Evolutionary conservation across 345 rosid genomes (phyloP).

Genomic region (Odontarrhena argentea): DNA sequence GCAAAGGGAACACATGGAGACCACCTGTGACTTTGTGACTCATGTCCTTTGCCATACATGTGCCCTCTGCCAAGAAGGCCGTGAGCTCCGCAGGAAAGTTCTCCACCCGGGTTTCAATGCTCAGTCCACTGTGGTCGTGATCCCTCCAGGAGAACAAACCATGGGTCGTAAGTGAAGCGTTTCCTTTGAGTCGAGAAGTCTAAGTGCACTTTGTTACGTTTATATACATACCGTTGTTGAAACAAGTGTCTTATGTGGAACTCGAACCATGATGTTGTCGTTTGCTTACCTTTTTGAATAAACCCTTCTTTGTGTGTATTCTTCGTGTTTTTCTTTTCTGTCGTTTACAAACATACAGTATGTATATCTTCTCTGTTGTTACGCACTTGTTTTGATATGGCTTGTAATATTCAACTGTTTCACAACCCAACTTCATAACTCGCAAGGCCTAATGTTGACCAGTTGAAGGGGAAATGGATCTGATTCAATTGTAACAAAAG

Average conservation of each 20-base stretch:
- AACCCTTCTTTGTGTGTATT: slow-evolving; percentile 3
- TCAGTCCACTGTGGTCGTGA: slow-evolving; percentile 66
- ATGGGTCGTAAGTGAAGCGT: slow-evolving; percentile 61
- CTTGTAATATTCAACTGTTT: not conserved
- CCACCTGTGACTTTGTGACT: slow-evolving; percentile 71
- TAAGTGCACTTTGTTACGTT: slow-evolving; percentile 35
- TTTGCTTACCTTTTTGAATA: slow-evolving; percentile 18
- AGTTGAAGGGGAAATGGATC: not conserved
- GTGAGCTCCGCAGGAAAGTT: slow-evolving; percentile 84
- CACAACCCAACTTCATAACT: not conserved
- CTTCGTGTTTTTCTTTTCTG: not conserved
- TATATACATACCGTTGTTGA: slow-evolving; percentile 12
- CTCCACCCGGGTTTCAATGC: slow-evolving; percentile 86
- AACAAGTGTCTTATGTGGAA: slow-evolving; percentile 27
- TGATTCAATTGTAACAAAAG: not conserved
- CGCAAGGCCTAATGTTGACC: not conserved
- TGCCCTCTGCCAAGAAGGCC: slow-evolving; percentile 98
- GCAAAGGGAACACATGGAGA: slow-evolving; percentile 75
- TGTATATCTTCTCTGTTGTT: slow-evolving; percentile 2
- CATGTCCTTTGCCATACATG: slow-evolving; percentile 82
- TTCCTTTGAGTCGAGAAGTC: slow-evolving; percentile 12
- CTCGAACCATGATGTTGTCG: not conserved
- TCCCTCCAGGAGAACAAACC: slow-evolving; percentile 74
- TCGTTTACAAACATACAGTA: slow-evolving; percentile 1
- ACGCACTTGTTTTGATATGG: not conserved